phyloP scores from a whole-genome alignment of 2,329 filamentous ascomycete genomes.

The Botrytis hyacinthi region DNA sequence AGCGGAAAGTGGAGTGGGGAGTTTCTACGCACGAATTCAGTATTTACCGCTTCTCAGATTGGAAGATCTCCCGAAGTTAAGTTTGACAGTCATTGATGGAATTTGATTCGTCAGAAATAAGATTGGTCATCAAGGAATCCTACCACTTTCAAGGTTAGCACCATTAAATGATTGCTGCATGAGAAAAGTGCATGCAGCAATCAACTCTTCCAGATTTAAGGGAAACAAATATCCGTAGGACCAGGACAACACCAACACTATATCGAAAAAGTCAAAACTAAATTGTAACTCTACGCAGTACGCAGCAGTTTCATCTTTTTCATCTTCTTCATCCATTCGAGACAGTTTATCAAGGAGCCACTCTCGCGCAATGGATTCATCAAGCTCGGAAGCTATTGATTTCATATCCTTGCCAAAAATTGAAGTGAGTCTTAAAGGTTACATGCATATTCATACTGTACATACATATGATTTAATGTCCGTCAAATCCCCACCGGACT shows the following conservation, averaged over 20 bases:
- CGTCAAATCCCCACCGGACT: neutral
- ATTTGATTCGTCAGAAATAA: slow-evolving; percentile 14
- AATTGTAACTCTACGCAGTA: too few species aligned
- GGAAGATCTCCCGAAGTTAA: slow-evolving; percentile 16
- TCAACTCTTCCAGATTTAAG: neutral
- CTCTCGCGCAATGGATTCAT: neutral
- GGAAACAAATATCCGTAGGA: neutral
- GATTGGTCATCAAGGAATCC: slow-evolving; percentile 16
- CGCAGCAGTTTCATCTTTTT: neutral
- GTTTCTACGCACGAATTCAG: neutral
- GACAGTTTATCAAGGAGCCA: neutral
- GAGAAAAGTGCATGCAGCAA: neutral
- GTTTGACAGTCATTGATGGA: neutral
- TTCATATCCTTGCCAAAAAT: slow-evolving; percentile 54
- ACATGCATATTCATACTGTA: slow-evolving; percentile 20
- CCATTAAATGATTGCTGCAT: neutral
- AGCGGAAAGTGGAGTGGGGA: slow-evolving; percentile 15
- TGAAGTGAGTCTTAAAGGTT: slow-evolving; percentile 44
- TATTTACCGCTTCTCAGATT: neutral
- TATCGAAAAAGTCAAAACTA: neutral
- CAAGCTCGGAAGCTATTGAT: slow-evolving; percentile 20
- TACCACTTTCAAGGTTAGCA: neutral
- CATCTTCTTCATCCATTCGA: neutral
- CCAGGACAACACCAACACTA: neutral
- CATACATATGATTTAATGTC: slow-evolving; percentile 9